These are phyloP conservation scores for Nissolia schottii DNA, from an alignment of 306 rosid species.

Conservation along the genomic window DNA sequence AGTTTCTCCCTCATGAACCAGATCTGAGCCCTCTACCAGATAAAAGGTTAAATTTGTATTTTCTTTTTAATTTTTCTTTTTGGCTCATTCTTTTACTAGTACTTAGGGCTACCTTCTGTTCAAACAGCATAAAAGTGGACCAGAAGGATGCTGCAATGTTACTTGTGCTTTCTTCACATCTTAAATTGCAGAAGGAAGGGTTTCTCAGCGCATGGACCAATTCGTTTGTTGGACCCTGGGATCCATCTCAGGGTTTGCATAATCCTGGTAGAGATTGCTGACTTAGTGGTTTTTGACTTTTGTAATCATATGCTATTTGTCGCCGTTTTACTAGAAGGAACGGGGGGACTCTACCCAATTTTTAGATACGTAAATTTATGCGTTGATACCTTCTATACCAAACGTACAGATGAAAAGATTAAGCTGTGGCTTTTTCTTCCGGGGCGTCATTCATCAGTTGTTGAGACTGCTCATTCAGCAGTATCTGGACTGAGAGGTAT, in stretches of 20 bases:
- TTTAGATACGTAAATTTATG: conserved; percentile 30
- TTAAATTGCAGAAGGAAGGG: conserved; percentile 90
- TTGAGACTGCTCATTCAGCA: conserved; percentile 72
- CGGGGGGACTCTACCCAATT: background rate
- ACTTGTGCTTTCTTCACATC: conserved; percentile 77
- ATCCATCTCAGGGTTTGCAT: conserved; percentile 98
- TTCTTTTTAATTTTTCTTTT: background rate
- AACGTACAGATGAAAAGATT: conserved; percentile 77
- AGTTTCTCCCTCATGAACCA: conserved; percentile 83
- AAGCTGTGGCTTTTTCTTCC: conserved; percentile 97
- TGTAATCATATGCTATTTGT: conserved; percentile 4
- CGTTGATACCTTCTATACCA: conserved; percentile 14
- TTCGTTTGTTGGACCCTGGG: conserved; percentile 99
- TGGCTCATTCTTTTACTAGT: background rate
- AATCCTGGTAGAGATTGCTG: conserved; percentile 75
- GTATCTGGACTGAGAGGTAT: conserved; percentile 84
- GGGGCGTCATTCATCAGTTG: conserved; percentile 76
- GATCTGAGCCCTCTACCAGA: conserved; percentile 72
- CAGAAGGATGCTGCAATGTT: conserved; percentile 84
- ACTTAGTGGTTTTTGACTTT: conserved; percentile 8
- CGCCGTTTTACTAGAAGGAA: conserved; percentile 2
- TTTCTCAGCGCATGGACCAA: conserved; percentile 90
- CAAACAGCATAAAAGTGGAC: conserved; percentile 60
- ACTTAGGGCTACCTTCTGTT: conserved; percentile 19
- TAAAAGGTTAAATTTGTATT: conserved; percentile 52